Base-by-base conservation (phyloP, 768 basidiomycete genomes). In the Dictyophora rubrovolvata region DNA sequence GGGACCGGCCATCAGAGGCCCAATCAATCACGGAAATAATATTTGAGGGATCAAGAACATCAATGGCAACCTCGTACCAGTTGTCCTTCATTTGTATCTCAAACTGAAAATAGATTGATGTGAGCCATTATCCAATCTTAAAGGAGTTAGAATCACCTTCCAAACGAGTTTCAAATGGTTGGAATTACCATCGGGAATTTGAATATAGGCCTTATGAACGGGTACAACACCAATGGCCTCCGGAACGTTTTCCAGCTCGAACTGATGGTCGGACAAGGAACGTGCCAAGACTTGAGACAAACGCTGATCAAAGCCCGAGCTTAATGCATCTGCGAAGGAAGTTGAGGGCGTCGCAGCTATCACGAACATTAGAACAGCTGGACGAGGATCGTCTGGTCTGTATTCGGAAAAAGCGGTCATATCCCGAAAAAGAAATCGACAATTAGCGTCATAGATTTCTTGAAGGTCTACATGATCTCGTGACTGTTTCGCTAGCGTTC, bases 41-140 rank as follows among this genome's bases (percentile, higher is more conserved):
- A 61, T 84, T 79, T 68, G 92, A 86, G 22, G 91, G 88, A 17
- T 78, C 70, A 23, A 73, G 68, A 1, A 82, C 83, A 10, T 88
- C 85, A 47, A 98, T 86, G 21, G 89, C 80, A 4, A 91, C 82
- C 70, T 97, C 93, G 65, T 98, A 98, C 91, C 91, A 95, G 72
- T 93, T 97, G 72, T 96, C 85, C 67, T 85, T 68, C 87, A 95
- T 91, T 77, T 93, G 87, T 48, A 95, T 86, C 68, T 93, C 91
- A 66, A 93, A 87, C 84, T 87, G 48, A 3, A 37, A 49, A 54
- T 21, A 10, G 16, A 55, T 49, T 42, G 10, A 50, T 21, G 8
- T 20, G 17, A 60, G n/a, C 48, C 7, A 54, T 46, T 48, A 18
- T 1, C 4, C 1, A 28, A 6, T 18, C 8, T 5, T 7, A 2